A percentile compares a stretch with the other conserved stretches of the same genome.
These are phyloP conservation scores for Planoprotostelium fungivorum DNA, from an alignment of 78 protist species.

Conservation along the genomic window DNA sequence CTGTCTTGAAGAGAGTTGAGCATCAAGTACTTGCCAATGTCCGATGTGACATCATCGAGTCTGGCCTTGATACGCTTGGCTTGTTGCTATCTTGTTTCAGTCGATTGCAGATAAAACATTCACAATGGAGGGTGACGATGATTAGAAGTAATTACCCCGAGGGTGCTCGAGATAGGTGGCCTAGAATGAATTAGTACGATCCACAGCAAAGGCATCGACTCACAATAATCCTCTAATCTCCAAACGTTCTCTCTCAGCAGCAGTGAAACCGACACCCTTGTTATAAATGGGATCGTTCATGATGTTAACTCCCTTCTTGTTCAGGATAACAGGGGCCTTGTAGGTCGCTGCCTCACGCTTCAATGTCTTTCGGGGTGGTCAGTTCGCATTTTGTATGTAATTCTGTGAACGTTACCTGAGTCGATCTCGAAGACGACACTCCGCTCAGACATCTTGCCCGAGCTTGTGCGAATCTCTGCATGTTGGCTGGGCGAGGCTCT, in stretches of 20 bases:
- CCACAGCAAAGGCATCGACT: neutral
- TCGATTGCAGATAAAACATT: neutral
- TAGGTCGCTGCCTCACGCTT: neutral
- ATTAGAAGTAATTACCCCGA: neutral
- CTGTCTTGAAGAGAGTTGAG: conserved; percentile 63
- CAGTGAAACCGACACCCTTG: neutral
- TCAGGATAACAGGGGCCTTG: neutral
- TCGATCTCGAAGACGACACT: too few relatives aligned
- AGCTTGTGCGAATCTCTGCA: too few relatives aligned
- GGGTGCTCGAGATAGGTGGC: neutral
- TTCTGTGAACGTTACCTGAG: too few relatives aligned
- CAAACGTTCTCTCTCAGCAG: neutral
- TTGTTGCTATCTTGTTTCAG: too few relatives aligned
- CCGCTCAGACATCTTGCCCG: too few relatives aligned
- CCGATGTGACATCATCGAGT: neutral
- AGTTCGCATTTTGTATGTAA: too few relatives aligned
- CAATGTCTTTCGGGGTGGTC: too few relatives aligned
- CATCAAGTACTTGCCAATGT: conserved; percentile 63
- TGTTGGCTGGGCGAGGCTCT: too few relatives aligned
- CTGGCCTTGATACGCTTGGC: neutral
- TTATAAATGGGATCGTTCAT: neutral
- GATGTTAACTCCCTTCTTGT: neutral
- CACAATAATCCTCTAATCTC: neutral
- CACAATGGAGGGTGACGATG: neutral
- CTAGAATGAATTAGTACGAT: neutral